These are phyloP conservation scores for Mortierella sp. DNA, from an alignment of 371 early-diverging fungal genomes.

Conservation along the genomic window DNA sequence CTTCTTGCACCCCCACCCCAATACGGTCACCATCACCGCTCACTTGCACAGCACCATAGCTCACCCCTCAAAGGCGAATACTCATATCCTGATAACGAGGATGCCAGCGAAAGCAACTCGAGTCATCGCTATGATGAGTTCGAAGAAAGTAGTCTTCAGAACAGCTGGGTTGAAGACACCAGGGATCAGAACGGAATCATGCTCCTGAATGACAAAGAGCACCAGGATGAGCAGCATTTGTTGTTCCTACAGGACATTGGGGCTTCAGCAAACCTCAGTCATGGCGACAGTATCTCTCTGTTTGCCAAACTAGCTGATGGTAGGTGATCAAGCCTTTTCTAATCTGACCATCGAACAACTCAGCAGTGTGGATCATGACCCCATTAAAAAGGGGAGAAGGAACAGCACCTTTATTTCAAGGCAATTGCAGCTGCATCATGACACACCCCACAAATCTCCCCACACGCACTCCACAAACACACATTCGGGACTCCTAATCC, in stretches of 20 bases:
- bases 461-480: not conserved
- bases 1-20: conserved; percentile 24
- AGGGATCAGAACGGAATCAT: conserved; percentile 40
- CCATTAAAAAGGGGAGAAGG: not conserved
- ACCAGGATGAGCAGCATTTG: conserved; percentile 43
- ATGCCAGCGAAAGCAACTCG: conserved; percentile 10
- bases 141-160: conserved; percentile 41
- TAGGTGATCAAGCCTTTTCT: conserved; percentile 16
- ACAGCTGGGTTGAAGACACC: conserved; percentile 43
- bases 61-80: conserved; percentile 27
- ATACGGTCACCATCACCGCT: conserved; percentile 21
- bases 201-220: conserved; percentile 42
- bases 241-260: conserved; percentile 49
- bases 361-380: conserved; percentile 5
- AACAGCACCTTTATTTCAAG: not conserved
- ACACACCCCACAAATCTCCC: not conserved
- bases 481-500: not conserved
- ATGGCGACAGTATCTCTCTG: conserved; percentile 49
- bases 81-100: conserved; percentile 11
- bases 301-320: conserved; percentile 52
- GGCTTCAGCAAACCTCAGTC: conserved; percentile 31
- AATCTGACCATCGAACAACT: conserved; percentile 4
- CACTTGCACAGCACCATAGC: conserved; percentile 21
- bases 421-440: not conserved
- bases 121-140: conserved; percentile 19